phyloP scores from a whole-genome alignment of 2,329 filamentous ascomycete genomes.

The Talaromyces sp. region DNA sequence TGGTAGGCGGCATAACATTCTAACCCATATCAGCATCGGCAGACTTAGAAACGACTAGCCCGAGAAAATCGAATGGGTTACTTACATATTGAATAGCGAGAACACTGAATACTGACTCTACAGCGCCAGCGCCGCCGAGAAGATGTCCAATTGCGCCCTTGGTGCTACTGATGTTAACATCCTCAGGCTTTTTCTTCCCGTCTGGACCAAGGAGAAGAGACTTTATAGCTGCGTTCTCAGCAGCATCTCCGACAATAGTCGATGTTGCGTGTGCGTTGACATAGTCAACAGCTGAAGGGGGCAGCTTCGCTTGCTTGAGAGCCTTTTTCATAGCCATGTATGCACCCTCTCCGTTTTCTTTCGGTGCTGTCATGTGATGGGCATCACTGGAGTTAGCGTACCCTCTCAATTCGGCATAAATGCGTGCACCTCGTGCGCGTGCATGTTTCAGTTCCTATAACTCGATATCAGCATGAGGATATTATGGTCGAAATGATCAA shows the following conservation, averaged over 20 bases:
- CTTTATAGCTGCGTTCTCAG: constrained; percentile 83
- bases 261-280: constrained; percentile 95
- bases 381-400: constrained; percentile 93
- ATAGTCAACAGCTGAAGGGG: constrained; percentile 77
- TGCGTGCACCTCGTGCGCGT: constrained; percentile 71
- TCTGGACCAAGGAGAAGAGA: constrained; percentile 73
- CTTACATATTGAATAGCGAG: constrained; percentile 77
- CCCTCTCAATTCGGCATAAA: constrained; percentile 86
- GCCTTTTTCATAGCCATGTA: constrained; percentile 83
- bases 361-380: constrained; percentile 89
- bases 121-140: constrained; percentile 84
- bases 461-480: neutral
- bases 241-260: constrained; percentile 80
- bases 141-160: constrained; percentile 93
- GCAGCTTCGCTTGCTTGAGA: constrained; percentile 69
- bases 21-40: constrained; percentile 39
- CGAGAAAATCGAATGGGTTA: constrained; percentile 7
- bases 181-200: constrained; percentile 61
- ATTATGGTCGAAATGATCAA: neutral
- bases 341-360: constrained; percentile 79
- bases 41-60: neutral
- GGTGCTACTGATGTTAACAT: constrained; percentile 86
- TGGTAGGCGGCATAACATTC: constrained; percentile 80
- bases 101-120: constrained; percentile 85
- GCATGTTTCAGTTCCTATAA: constrained; percentile 79